Evolutionary conservation across 345 rosid species (phyloP), one percentile per base, ranked within the genome.

Genomic region (Abelmoschus esculentus): DNA sequence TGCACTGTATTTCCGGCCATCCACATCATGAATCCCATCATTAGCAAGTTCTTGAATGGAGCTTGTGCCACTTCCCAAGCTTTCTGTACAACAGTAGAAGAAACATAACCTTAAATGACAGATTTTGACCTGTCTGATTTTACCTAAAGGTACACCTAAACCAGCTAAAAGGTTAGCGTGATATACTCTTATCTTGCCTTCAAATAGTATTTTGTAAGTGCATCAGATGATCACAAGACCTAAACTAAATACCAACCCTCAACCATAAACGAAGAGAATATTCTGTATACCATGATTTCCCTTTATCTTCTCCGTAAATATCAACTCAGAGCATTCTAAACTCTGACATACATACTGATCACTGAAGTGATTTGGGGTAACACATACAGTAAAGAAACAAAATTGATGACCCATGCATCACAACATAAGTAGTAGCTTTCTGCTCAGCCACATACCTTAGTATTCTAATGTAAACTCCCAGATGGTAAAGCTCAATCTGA

Each of bases 11-110:
- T 96, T 66, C 99, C 99, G 78, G 99, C 98, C 99, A 96, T 96
- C 99, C 99, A 96, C 99, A 96, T 96, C 99, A 96, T 96, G 79
- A 96, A 96, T 1, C 99, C 99, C 99, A 96, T 96, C 99, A 96
- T 96, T 74, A 96, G 65, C 89, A 96, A 84, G 80, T 92, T 96
- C 90, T 89, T 96, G 80, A 96, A 89, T 0, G 99, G 99, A 8
- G 92, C 96, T 73, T 96, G 99, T 11, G 99, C 99, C 72, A 92
- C 93, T 84, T 96, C 99, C 99, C 99, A 96, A 12, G 99, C 98
- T 96, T 96, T 96, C 99, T 96, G 80, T 78, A 73, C 71, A 82
- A 34, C 47, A 62, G 63, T 32, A 66, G 79, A 17, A 58, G 9
- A 50, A 61, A 29, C 1, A 52, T 7, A 13, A 3, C 3, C 14